Conservation (phyloP, 345 rosid genomes). For the Sapria himalayana region DNA sequence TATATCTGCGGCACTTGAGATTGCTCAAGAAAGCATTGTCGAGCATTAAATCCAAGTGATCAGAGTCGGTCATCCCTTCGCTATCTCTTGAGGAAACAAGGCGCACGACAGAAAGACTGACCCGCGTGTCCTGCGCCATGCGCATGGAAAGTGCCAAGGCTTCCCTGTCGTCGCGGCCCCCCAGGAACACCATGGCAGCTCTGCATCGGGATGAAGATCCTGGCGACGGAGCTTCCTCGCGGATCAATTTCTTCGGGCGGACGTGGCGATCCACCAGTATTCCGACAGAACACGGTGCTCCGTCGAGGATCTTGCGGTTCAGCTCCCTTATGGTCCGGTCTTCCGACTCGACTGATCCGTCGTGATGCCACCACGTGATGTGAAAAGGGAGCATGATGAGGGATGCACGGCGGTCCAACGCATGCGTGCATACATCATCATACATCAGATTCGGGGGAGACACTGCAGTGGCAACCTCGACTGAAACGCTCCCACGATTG, state of each 20-base stretch:
- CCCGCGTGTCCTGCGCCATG: conserved; percentile 8
- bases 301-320: conserved; percentile 14
- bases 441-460: conserved; percentile 10
- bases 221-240: conserved; percentile 4
- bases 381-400: conserved; percentile 25
- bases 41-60: neutral
- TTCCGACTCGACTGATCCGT: conserved; percentile 12
- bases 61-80: neutral
- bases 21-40: neutral
- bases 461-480: conserved; percentile 12
- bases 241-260: neutral
- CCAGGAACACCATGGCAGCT: conserved; percentile 12
- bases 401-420: conserved; percentile 9
- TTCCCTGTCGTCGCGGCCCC: conserved; percentile 22
- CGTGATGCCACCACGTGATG: conserved; percentile 13
- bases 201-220: conserved; percentile 6
- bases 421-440: conserved; percentile 16
- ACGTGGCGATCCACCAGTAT: conserved; percentile 10
- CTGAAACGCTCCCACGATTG: neutral
- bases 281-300: conserved; percentile 24
- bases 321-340: conserved; percentile 8
- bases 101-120: conserved; percentile 7
- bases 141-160: conserved; percentile 13
- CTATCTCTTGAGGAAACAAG: too few relatives aligned
- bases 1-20: neutral